These are phyloP conservation scores for Neoscytalidium dimidiatum DNA, from an alignment of 2,329 filamentous ascomycete genomes.

Conservation along the genomic window DNA sequence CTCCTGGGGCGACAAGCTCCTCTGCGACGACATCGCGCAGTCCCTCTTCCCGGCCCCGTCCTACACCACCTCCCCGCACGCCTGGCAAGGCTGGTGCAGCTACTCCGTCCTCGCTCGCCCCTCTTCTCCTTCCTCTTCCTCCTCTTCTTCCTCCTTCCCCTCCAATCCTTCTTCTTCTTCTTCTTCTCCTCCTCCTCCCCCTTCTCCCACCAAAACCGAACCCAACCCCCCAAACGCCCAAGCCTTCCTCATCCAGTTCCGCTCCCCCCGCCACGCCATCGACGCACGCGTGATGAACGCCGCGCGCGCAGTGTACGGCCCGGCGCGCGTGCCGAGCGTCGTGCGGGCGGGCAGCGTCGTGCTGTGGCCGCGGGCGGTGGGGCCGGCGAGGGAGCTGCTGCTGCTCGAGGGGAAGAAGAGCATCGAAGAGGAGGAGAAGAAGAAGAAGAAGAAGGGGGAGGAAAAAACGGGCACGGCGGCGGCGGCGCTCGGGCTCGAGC, in stretches of 20 bases:
- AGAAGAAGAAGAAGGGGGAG: neutral
- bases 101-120: slow-evolving; percentile 19
- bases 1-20: neutral
- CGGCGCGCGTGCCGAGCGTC: slow-evolving; percentile 25
- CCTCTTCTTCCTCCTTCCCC: no score
- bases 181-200: no score
- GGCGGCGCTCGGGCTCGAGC: slow-evolving; percentile 20
- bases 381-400: neutral
- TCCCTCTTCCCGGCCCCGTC: neutral
- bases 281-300: slow-evolving; percentile 24
- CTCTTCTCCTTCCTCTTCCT: neutral
- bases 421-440: neutral
- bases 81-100: slow-evolving; percentile 22
- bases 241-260: slow-evolving; percentile 22
- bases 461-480: neutral
- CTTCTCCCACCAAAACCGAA: no score
- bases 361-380: slow-evolving; percentile 19
- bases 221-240: no score
- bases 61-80: neutral
- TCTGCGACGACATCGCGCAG: slow-evolving; percentile 14
- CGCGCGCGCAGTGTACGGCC: slow-evolving; percentile 28
- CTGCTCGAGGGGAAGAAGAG: neutral
- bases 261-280: slow-evolving; percentile 15
- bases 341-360: neutral
- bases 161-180: no score